Conservation (phyloP, 208 protist genomes). For the Blastocrithidia nonstop region DNA sequence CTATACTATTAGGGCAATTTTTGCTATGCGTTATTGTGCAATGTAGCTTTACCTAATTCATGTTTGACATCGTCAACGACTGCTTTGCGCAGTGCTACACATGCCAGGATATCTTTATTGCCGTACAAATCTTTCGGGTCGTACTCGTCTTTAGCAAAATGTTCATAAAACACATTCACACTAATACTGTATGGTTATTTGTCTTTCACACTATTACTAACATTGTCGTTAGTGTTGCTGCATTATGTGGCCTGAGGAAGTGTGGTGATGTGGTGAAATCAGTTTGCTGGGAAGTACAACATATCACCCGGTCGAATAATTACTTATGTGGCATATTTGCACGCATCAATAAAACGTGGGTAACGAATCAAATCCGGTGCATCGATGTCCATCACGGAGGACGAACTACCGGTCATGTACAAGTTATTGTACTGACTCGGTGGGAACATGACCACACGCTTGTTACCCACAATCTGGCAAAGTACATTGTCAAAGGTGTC, state of each 20-base stretch:
- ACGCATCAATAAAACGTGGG: slow-evolving; percentile 69
- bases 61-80: slow-evolving; percentile 20
- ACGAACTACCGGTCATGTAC: slow-evolving; percentile 83
- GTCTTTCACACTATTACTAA: not conserved
- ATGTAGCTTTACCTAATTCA: too few species aligned
- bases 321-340: slow-evolving; percentile 49
- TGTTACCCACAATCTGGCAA: slow-evolving; percentile 78
- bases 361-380: slow-evolving; percentile 52
- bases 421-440: slow-evolving; percentile 77
- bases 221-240: not conserved
- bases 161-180: slow-evolving; percentile 83
- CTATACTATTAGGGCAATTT: slow-evolving; percentile 33
- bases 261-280: slow-evolving; percentile 87
- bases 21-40: too few species aligned
- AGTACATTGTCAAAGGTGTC: slow-evolving; percentile 90
- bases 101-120: slow-evolving; percentile 73
- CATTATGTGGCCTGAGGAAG: slow-evolving; percentile 5
- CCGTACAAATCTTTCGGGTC: slow-evolving; percentile 81
- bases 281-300: slow-evolving; percentile 86
- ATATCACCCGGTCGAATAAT: slow-evolving; percentile 83
- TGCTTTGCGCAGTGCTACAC: slow-evolving; percentile 17
- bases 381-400: slow-evolving; percentile 67
- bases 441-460: slow-evolving; percentile 83
- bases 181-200: slow-evolving; percentile 47
- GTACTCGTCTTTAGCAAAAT: slow-evolving; percentile 42